Base-by-base conservation (phyloP, 352 stramenopile species). In the Phytophthora pseudosyringae region DNA sequence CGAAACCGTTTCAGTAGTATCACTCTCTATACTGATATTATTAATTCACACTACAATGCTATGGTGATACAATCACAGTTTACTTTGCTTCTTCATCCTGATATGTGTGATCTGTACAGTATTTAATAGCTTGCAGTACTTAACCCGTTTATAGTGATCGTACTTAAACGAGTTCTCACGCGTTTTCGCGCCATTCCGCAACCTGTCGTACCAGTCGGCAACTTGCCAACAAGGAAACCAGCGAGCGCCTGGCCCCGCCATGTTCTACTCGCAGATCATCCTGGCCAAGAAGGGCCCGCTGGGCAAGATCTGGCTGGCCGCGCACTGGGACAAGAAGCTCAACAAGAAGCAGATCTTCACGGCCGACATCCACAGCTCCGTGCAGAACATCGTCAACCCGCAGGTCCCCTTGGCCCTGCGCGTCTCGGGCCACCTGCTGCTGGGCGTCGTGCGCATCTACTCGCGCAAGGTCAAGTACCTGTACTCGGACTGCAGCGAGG, bases 221-320 rank as follows among this genome's bases (percentile, higher is more conserved):
- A 64, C n/a, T 67, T 66, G 13, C 56, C 8, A 21, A 21, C 8
- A 21, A 21, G 21, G 21, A 21, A 21, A 21, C 21, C 21, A 21
- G 21, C 21, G 21, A 21, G 21, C 15, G 15, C 11, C 15, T 31
- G 6, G 29, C 16, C 9, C 4, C 28, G 40, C 4, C 31, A 99
- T 99, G 98, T 99, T 99, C 74, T 99, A 99, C 86, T 99, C 97
- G 43, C 95, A 99, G 94, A 96, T 99, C 58, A 99, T 99, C 71
- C 83, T 99, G 26, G 97, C 97, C 51, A 99, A 99, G 87, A 99
- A 99, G 73, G 98, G 97, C 1, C 97, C 97, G 25, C 79, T 99
- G 38, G 97, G 97, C 48, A 99, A 99, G 80, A 98, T 99, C 53
- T 99, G 98, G 95, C 87, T 99, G 28, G 98, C 98, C 13, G 98